These are phyloP conservation scores for Sporothrix phasma DNA, from an alignment of 2,329 filamentous ascomycete genomes.

Conservation along the genomic window DNA sequence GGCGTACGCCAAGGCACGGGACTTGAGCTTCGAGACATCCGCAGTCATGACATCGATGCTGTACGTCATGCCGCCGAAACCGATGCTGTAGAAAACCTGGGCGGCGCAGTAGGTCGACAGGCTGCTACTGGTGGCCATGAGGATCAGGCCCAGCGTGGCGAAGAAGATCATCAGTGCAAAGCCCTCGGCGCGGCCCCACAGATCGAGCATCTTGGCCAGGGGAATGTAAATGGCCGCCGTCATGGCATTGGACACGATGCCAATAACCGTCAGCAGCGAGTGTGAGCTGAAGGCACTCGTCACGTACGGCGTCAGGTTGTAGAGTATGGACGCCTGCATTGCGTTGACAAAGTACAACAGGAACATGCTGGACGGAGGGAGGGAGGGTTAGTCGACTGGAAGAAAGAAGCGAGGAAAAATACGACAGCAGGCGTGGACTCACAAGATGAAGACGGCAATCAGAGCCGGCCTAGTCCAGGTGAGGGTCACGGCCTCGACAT, in stretches of 20 bases:
- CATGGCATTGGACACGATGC: slow-evolving; percentile 44
- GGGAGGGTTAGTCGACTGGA: too few relatives aligned
- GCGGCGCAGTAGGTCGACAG: slow-evolving; percentile 41
- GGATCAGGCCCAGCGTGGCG: slow-evolving; percentile 41
- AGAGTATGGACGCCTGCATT: slow-evolving; percentile 34
- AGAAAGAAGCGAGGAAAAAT: too few relatives aligned
- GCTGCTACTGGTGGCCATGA: slow-evolving; percentile 49
- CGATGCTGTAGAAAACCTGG: slow-evolving; percentile 52
- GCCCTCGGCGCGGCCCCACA: slow-evolving; percentile 39
- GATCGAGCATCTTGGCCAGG: slow-evolving; percentile 38
- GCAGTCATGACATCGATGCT: slow-evolving; percentile 54
- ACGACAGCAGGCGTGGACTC: background rate
- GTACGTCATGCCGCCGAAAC: slow-evolving; percentile 30
- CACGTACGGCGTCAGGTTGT: slow-evolving; percentile 30
- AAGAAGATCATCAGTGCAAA: slow-evolving; percentile 32
- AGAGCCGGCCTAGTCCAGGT: slow-evolving; percentile 34
- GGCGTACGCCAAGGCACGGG: slow-evolving; percentile 52
- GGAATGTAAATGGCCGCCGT: slow-evolving; percentile 46
- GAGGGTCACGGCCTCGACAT: slow-evolving; percentile 37
- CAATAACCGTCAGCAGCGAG: slow-evolving; percentile 42
- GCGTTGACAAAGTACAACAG: slow-evolving; percentile 42
- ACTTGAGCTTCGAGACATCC: slow-evolving; percentile 54
- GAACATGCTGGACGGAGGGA: slow-evolving; percentile 29
- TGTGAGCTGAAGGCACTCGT: slow-evolving; percentile 43
- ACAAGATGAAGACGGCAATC: slow-evolving; percentile 32